Evolutionary conservation across 805 yeast genomes (phyloP), one percentile per base, ranked within the genome.

Genomic region (Pichia nanzhaoensis): DNA sequence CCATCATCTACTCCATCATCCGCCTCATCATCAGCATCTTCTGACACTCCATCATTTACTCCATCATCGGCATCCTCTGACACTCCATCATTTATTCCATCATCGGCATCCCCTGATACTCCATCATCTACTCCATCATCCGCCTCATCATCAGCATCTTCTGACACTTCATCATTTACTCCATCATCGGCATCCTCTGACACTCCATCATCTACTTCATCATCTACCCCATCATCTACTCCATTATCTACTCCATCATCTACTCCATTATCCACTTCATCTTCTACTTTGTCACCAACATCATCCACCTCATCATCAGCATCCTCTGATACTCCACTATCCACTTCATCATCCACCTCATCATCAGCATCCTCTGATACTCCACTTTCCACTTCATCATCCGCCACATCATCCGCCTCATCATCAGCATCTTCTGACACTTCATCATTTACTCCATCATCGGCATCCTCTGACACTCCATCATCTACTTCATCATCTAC

Each of bases 231-330:
- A n/a, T n/a, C n/a, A n/a, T n/a, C n/a, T n/a, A n/a, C n/a, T n/a
- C 18, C 41, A 17, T 60, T 69, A 28, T 44, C 59, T 18, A 54
- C 64, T 28, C 57, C 59, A n/a, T 24, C 37, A 32, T 60, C 65
- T 49, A 66, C 70, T 42, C 42, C 52, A 22, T 33, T 55, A 4
- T 18, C 24, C 14, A 4, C 34, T 30, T 16, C 40, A 9, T 19
- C 46, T 10, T 16, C 39, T 18, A 13, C 31, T 2, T 28, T 33
- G 14, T 10, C 34, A 7, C 6, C 46, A 37, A 62, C 71, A 20
- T 66, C 17, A 9, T 16, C 47, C 17, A 30, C 37, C 30, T 14
- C 35, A 20, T 22, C 34, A 5, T 35, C 44, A 5, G 14, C 47
- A 28, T 5, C 37, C 4, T 19, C 30, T 17, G 18, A n/a, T 4